These are phyloP conservation scores for Candida glucosophila DNA, from an alignment of 1,139 yeast species.

Conservation along the genomic window DNA sequence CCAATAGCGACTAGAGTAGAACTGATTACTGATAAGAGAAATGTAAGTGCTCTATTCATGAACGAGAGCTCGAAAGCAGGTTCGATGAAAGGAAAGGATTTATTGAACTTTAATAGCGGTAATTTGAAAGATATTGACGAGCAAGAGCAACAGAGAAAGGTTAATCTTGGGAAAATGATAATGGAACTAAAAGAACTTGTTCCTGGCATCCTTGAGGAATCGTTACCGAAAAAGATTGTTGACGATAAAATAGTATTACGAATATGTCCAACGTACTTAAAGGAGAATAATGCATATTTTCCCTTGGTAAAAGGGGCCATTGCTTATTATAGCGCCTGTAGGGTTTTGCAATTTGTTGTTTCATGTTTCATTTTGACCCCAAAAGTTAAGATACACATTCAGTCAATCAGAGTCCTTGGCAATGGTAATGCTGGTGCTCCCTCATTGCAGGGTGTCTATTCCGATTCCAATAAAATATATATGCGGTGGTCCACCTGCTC, in stretches of 20 bases:
- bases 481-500: constrained; percentile 59
- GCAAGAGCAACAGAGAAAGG: constrained; percentile 19
- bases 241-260: constrained; percentile 48
- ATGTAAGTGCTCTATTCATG: too few relatives aligned
- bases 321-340: constrained; percentile 46
- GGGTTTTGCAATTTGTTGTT: constrained; percentile 45
- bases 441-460: constrained; percentile 18
- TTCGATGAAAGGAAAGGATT: too few relatives aligned
- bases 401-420: constrained; percentile 23
- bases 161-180: constrained; percentile 56
- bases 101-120: too few relatives aligned
- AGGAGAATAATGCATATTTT: constrained; percentile 39
- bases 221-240: constrained; percentile 42
- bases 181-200: constrained; percentile 43
- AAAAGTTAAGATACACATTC: constrained; percentile 41
- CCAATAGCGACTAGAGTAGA: too few relatives aligned
- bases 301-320: constrained; percentile 57
- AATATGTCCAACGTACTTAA: constrained; percentile 52
- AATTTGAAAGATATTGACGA: neutral
- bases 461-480: constrained; percentile 42
- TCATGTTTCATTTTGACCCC: constrained; percentile 49
- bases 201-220: constrained; percentile 45
- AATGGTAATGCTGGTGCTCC: constrained; percentile 10
- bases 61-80: too few relatives aligned
- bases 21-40: too few relatives aligned